These are phyloP conservation scores for Anthracocystis walkeri DNA, from an alignment of 1,284 basidiomycete species.

Conservation along the genomic window DNA sequence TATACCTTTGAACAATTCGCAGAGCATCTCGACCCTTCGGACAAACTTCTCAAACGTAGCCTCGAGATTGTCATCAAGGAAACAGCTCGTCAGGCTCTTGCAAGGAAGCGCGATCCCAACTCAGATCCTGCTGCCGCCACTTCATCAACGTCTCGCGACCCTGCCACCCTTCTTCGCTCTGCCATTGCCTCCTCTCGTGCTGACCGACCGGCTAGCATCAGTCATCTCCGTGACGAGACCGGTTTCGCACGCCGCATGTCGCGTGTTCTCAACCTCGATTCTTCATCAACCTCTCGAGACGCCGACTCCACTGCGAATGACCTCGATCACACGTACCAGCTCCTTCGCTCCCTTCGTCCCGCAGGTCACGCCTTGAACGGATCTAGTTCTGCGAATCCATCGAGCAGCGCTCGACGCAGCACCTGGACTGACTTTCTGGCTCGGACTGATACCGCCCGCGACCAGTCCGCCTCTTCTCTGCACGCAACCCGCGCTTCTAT, in stretches of 20 bases:
- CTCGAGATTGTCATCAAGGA: slow-evolving; percentile 54
- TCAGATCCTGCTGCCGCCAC: slow-evolving; percentile 13
- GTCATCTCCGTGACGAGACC: background rate
- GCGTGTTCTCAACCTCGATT: slow-evolving; percentile 6
- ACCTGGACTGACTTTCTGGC: slow-evolving; percentile 18
- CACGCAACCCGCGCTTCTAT: background rate
- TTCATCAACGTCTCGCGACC: slow-evolving; percentile 13
- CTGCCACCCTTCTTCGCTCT: slow-evolving; percentile 29
- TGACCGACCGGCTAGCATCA: background rate
- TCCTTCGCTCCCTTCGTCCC: slow-evolving; percentile 22
- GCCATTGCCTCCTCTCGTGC: slow-evolving; percentile 29
- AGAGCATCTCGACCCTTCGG: slow-evolving; percentile 47
- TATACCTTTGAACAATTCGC: slow-evolving; percentile 55
- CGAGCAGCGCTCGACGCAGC: background rate
- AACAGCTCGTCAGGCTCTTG: slow-evolving; percentile 48
- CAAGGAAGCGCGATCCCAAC: slow-evolving; percentile 24
- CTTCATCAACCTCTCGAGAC: background rate
- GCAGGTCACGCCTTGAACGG: background rate
- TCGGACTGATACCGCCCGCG: slow-evolving; percentile 4
- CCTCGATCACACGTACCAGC: slow-evolving; percentile 26
- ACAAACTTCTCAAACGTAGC: slow-evolving; percentile 47
- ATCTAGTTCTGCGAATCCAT: background rate
- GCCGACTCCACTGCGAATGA: background rate
- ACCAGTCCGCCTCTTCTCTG: background rate
- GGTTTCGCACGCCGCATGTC: slow-evolving; percentile 15